Percentiles rank a stretch among this genome's conserved stretches.
These are phyloP conservation scores for Geum urbanum DNA, from an alignment of 306 rosid genomes.

Conservation along the genomic window DNA sequence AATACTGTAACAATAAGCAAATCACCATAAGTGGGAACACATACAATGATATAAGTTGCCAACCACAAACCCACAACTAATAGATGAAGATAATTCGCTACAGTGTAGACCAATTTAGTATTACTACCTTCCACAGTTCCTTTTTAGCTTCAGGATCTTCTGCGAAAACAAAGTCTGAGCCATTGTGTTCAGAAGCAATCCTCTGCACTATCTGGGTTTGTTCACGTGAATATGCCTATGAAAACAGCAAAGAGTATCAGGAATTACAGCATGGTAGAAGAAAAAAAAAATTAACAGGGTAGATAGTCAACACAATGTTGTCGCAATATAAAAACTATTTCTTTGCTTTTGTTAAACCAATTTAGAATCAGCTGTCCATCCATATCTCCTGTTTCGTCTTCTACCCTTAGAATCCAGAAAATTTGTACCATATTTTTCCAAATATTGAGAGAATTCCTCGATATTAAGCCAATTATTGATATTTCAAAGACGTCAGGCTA, in stretches of 20 bases:
- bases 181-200: slow-evolving; percentile 78
- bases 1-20: neutral
- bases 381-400: neutral
- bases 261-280: slow-evolving; percentile 11
- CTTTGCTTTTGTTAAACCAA: neutral
- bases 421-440: neutral
- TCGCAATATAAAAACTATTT: neutral
- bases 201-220: slow-evolving; percentile 83
- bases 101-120: neutral
- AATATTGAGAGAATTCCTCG: neutral
- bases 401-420: neutral
- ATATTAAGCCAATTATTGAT: neutral
- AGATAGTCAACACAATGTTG: neutral
- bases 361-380: neutral
- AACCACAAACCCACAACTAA: neutral
- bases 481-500: neutral
- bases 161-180: slow-evolving; percentile 86
- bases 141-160: slow-evolving; percentile 83
- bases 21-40: neutral
- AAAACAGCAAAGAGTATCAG: slow-evolving; percentile 23
- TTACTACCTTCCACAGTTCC: slow-evolving; percentile 84
- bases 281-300: neutral
- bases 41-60: neutral
- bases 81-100: neutral
- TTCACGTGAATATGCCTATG: slow-evolving; percentile 93